A percentile compares a stretch with the other conserved stretches of the same genome.
phyloP scores from a whole-genome alignment of 2,329 filamentous ascomycete genomes.

The Fusarium mangiferae region DNA sequence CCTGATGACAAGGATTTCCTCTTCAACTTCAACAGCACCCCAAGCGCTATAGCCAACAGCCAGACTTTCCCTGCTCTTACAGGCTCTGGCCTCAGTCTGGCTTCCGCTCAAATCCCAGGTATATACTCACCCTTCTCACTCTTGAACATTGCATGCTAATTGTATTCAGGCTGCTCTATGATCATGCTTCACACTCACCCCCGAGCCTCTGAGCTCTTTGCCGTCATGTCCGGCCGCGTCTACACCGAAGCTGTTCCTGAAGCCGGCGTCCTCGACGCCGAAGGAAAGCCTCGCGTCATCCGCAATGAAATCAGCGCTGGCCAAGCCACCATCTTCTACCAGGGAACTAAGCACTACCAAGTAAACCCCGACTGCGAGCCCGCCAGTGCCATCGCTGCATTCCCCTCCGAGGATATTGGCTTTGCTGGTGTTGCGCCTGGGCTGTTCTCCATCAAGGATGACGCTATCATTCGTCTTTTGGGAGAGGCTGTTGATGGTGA shows the following conservation, averaged over 20 bases:
- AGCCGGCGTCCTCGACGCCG: conserved; percentile 53
- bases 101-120: conserved; percentile 60
- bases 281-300: conserved; percentile 55
- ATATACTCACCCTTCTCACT: neutral
- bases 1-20: conserved; percentile 57
- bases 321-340: conserved; percentile 64
- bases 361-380: conserved; percentile 65
- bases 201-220: conserved; percentile 62
- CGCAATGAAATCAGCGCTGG: conserved; percentile 52
- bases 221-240: conserved; percentile 60
- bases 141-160: neutral
- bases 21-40: conserved; percentile 56
- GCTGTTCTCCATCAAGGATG: conserved; percentile 57
- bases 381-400: conserved; percentile 61
- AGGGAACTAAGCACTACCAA: conserved; percentile 64
- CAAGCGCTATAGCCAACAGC: conserved; percentile 60
- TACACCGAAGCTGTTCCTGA: conserved; percentile 63
- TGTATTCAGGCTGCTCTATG: conserved; percentile 58
- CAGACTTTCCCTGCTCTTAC: conserved; percentile 67
- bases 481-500: conserved; percentile 58
- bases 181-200: conserved; percentile 66
- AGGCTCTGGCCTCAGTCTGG: conserved; percentile 60
- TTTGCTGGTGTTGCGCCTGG: conserved; percentile 59
- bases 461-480: conserved; percentile 58
- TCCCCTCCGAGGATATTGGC: conserved; percentile 63